These are phyloP conservation scores for Paramecium pentaurelia DNA, from an alignment of 73 alveolate genomes.

Conservation along the genomic window DNA sequence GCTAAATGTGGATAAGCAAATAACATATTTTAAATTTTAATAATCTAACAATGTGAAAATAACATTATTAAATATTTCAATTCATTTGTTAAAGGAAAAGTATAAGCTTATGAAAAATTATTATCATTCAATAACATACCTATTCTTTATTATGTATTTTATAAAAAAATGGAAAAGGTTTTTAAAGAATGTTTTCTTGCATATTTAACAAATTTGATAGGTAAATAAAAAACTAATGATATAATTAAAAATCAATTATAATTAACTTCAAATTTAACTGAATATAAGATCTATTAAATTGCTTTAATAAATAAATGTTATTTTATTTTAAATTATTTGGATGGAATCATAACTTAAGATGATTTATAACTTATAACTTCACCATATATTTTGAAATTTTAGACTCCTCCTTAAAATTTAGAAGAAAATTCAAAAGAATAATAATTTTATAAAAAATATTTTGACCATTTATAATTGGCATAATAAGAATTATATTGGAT, in stretches of 20 bases:
- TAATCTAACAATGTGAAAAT: not conserved
- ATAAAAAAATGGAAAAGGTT: not conserved
- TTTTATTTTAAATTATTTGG: not conserved
- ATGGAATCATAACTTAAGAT: not conserved
- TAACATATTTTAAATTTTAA: not conserved
- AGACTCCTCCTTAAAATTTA: not conserved
- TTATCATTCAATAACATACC: not conserved
- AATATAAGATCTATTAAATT: not conserved
- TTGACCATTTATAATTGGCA: not conserved
- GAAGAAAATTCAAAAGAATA: not conserved
- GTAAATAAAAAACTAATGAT: not conserved
- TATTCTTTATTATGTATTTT: not conserved
- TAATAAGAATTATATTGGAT: not conserved
- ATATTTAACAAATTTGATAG: not conserved
- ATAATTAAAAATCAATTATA: not conserved
- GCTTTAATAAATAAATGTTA: not conserved
- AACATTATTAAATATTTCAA: not conserved
- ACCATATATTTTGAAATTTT: not conserved
- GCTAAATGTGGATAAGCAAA: not conserved
- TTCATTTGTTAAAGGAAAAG: not conserved
- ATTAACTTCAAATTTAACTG: not conserved
- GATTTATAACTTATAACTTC: not conserved
- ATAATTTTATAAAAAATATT: not conserved
- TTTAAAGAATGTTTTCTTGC: not conserved
- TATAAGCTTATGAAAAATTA: not conserved